Evolutionary conservation across 116 monocot species (phyloP), one percentile per base, ranked within the genome.

Genomic region (Zostera marina): DNA sequence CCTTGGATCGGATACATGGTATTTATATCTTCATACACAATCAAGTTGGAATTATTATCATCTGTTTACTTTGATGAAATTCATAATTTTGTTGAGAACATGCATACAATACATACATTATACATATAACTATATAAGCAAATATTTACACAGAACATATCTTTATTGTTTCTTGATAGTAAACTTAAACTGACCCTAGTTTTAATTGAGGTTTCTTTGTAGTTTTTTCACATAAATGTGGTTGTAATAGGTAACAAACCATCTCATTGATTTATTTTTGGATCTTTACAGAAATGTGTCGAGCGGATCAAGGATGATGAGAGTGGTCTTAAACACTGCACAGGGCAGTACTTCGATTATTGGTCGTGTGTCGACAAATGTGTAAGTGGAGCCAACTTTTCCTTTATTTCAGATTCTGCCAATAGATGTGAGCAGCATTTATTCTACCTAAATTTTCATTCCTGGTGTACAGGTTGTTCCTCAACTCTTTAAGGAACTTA

Each of bases 321-420:
- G 42, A 71, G 54, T 42, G 81, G 81, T 14, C 76, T 79, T 66
- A 81, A 81, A 62, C 87, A 88, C 39, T 88, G 87, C 65, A 88
- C 82, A 11, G 82, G 87, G 9, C 87, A 82, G 43, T 88, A 88
- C 49, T 82, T 87, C 14, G 87, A 88, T 68, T 88, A 82, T 53
- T 79, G 79, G 82, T 58, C 64, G n/a, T 82, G 87, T 52, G 38
- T 79, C 63, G 87, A 82, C 51, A 72, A 76, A 69, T 82, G 82
- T 44, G 87, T 88, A 49, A 79, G 87, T 59, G 58, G 23, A 22
- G n/a, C n/a, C n/a, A n/a, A 53, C 32, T 5, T 53, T 53, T 53
- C 53, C 22, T 24, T 12, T 24, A 20, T 11, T 20, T 25, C 9
- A 16, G 0, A 17, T 51, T 19, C 15, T 51, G 19, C 9, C 7